Evolutionary conservation across 1,284 basidiomycete species (phyloP), one percentile per base, ranked within the genome.

Genomic region (Tylopilus sp.): DNA sequence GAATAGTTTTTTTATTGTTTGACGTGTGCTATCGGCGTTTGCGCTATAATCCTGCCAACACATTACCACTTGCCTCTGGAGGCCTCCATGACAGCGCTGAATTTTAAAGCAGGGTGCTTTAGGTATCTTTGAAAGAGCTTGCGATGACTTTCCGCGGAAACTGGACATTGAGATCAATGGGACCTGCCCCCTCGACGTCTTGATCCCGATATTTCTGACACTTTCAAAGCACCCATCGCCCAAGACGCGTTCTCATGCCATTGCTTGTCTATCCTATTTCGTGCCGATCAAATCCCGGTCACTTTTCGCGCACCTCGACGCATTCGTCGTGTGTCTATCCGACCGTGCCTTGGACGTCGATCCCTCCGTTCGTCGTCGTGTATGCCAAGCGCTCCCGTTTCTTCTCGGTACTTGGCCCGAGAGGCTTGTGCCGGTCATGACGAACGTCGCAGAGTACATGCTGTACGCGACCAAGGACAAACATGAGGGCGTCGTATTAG

Each of bases 381-480:
- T 99, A 64, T 99, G 98, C 81, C 95, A 98, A 75, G 95, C 96
- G 7, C 91, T 99, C 60, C 97, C 98, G 19, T 85, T 97, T 47
- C 92, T 99, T 54, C 90, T 99, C 60, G 94, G 95, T 49, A 92
- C 94, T 32, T 90, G 96, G 10, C 95, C 98, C 3, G 96, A 99
- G 80, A 98, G 98, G 81, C 90, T 99, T 66, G 91, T 98, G 82
- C 98, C 98, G 1, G 95, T 98, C 79, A 95, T 99, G 89, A 82
- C 85, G 59, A 97, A 96, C 73, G 96, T 99, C 55, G 97, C 98
- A 52, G 96, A 98, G 78, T 99, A 98, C 82, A 99, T 99, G 95
- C 88, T 99, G 51, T 99, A 97, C 83, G 98, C 96, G 47, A 99
- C 95, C 13, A 95, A 97, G 80, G 97, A 99, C 86, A 91, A 94